Conservation (phyloP, 176 grass and related monocot genomes). For the sorghum (Sorghum bicolor) region Sorghum_bicolor_NCBIv3 NC_012870.2:65273501-65274000, state of each 20-base stretch:
- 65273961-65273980: constrained; percentile 42
- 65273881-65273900: constrained; percentile 48
- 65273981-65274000: constrained; percentile 48
- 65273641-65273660: constrained; percentile 93
- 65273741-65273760: constrained; percentile 65
- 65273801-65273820: constrained; percentile 61
- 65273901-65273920: constrained; percentile 64
- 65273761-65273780: constrained; percentile 74
- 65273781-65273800: constrained; percentile 72
- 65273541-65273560: neutral
- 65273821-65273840: constrained; percentile 32
- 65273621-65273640: constrained; percentile 26
- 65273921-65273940: constrained; percentile 56
- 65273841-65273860: constrained; percentile 31
- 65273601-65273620: neutral
- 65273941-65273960: constrained; percentile 42
- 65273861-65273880: constrained; percentile 28
- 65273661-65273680: constrained; percentile 95
- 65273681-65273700: constrained; percentile 99
- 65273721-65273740: constrained; percentile 88
- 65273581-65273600: neutral
- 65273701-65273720: constrained; percentile 84
- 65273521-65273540: neutral
- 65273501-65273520: neutral
- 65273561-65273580: neutral